Evolutionary conservation across 352 stramenopile genomes (phyloP), one percentile per base, ranked within the genome.

Genomic region (Phytophthora pinifolia): DNA sequence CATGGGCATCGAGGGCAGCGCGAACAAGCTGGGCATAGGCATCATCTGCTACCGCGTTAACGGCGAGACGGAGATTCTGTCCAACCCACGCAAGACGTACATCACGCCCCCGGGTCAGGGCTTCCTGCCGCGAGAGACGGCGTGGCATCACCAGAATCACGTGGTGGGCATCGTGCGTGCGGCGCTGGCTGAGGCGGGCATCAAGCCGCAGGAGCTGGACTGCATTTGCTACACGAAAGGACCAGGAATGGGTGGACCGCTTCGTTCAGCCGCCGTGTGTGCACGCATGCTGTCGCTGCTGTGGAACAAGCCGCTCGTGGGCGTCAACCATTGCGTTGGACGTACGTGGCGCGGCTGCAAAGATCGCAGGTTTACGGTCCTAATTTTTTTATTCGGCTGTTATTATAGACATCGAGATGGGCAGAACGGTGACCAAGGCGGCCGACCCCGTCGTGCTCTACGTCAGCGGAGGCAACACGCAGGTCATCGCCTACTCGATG

Each of bases 241-340:
- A 9, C 97, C 98, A 3, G 98, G 98, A 33, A 99, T 99, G 98
- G 98, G 98, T n/a, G 97, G 81, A 3, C 98, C 98, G 15, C 72
- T 99, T 48, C 81, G 91, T 43, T 98, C 92, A 1, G 98, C 97
- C 44, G 97, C 97, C 12, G 83, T 99, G 2, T 96, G 79, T 44
- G 97, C 96, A 29, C 88, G 96, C 13, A 98, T 96, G 54, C 76
- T 99, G 25, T 94, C 92, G 30, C 70, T 98, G 47, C 61, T 99
- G 35, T 99, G 93, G 94, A 88, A 97, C 35, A 88, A 98, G 53
- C 97, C 97, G 14, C 76, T 99, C 29, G 78, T 99, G 8, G 92
- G 86, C 20, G 97, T 99, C 46, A 99, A 99, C 82, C 98, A 99
- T 72, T 99, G 98, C 76, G 96, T 99, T 13, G 98, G 92, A 22